These are phyloP conservation scores for Caloboletus inedulis DNA, from an alignment of 1,284 basidiomycete species.

Conservation along the genomic window DNA sequence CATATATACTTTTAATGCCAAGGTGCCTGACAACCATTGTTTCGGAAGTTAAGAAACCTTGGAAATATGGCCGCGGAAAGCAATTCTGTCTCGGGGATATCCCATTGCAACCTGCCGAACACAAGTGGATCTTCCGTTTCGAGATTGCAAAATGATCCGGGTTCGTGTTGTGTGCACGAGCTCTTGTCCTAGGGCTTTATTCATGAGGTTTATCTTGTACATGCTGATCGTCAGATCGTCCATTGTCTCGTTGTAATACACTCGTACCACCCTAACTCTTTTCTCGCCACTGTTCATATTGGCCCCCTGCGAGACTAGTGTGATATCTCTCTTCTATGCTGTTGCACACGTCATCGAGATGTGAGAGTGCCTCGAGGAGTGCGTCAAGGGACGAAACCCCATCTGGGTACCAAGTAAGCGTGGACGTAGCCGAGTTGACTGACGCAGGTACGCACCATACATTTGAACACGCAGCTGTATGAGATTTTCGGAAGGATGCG, in stretches of 20 bases:
- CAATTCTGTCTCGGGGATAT: constrained; percentile 22
- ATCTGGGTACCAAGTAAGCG: constrained; percentile 47
- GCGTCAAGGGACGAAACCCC: constrained; percentile 76
- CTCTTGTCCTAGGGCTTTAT: neutral
- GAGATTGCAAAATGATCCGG: constrained; percentile 5
- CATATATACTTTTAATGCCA: neutral
- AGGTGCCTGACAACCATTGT: constrained; percentile 4
- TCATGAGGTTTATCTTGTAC: constrained; percentile 1
- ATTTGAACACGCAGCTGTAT: constrained; percentile 97
- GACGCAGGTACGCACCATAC: constrained; percentile 73
- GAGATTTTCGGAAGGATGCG: constrained; percentile 95
- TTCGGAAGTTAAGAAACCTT: constrained; percentile 23
- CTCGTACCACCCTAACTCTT: constrained; percentile 40
- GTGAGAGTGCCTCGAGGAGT: constrained; percentile 67
- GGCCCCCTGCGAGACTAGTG: constrained; percentile 49
- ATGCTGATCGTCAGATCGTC: neutral
- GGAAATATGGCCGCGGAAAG: constrained; percentile 30
- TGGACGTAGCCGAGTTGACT: neutral
- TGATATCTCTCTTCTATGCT: constrained; percentile 67
- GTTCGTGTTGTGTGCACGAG: neutral
- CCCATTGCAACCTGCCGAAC: constrained; percentile 20
- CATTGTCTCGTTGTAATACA: neutral
- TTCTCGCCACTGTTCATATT: constrained; percentile 68
- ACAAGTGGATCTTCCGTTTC: constrained; percentile 28
- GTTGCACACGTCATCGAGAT: constrained; percentile 73